Evolutionary conservation across 2,329 filamentous ascomycete species (phyloP), one percentile per base, ranked within the genome.

Genomic region (Decorospora gaudefroyi): DNA sequence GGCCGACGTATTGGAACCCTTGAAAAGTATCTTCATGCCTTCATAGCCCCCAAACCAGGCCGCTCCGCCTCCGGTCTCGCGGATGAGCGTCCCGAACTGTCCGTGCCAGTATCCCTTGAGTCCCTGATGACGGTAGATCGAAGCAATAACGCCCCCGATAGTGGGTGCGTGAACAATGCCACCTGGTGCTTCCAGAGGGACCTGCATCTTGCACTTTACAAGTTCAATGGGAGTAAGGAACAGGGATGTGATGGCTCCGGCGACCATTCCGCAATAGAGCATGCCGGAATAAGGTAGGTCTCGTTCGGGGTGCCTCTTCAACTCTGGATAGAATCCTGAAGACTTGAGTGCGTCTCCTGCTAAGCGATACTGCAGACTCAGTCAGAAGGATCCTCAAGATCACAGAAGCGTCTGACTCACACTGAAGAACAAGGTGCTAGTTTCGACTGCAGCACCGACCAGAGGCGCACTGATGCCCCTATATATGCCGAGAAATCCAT

Each of bases 201-300:
- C 91, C 70, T 99, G 93, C 74, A 99, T 95, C 73, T 93, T 95
- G 80, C 93, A 99, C 74, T 99, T 99, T 67, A 99, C 88, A 38
- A 99, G 82, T 74, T 99, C 93, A 56, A 99, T 90, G 0, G 93
- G 93, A 0, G 93, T 99, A 50, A 99, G 82, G 21, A 96, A 83
- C 33, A 96, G 79, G 0, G 90, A 96, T 0, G 93, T 95, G 62
- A 96, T 87, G 26, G 88, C 87, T 22, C 93, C 93, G 1, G 91
- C 87, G 45, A 89, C 86, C 34, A 88, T 92, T 32, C 93, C 93
- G 12, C 90, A 95, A 37, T 84, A 74, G 68, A 89, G 82, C 11
- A 97, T 78, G 1, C 85, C 86, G 1, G 80, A 73, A n/a, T 96
- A 80, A 0, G 90, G 85, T 1, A 97, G 75, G 0, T 82, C 78